phyloP scores from a whole-genome alignment of 2,329 filamentous ascomycete species.

The Cladosporium phlei region DNA sequence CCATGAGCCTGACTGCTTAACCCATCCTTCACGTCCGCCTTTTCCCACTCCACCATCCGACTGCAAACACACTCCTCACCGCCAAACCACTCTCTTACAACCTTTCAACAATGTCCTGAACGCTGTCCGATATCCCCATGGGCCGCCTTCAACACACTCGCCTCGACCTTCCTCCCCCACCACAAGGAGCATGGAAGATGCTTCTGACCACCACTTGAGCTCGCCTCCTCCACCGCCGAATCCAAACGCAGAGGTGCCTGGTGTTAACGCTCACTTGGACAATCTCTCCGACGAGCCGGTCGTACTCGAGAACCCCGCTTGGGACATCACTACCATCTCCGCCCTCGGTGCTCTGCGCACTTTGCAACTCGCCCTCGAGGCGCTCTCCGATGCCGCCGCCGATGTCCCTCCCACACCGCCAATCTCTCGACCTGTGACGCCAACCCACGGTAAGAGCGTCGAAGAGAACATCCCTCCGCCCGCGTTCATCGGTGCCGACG shows the following conservation, averaged over 20 bases:
- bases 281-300: conserved; percentile 26
- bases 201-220: conserved; percentile 7
- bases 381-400: conserved; percentile 66
- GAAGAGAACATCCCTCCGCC: conserved; percentile 28
- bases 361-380: conserved; percentile 56
- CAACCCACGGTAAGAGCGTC: conserved; percentile 51
- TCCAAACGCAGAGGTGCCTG: conserved; percentile 8
- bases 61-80: too few relatives aligned
- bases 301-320: conserved; percentile 34
- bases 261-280: conserved; percentile 9
- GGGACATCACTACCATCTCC: conserved; percentile 69
- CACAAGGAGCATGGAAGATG: conserved; percentile 12
- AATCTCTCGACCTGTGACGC: conserved; percentile 57
- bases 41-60: too few relatives aligned
- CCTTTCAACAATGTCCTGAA: conserved; percentile 12
- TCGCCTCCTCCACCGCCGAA: conserved; percentile 15
- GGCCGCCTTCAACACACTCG: conserved; percentile 6
- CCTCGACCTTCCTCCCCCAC: conserved; percentile 7
- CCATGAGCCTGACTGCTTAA: too few relatives aligned
- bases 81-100: too few relatives aligned
- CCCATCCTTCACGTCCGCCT: too few relatives aligned
- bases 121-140: conserved; percentile 2
- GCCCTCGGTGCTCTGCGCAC: conserved; percentile 73
- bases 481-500: conserved; percentile 53
- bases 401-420: conserved; percentile 79